Evolutionary conservation across 306 rosid genomes (phyloP).

Genomic region (Fragaria iinumae): DNA sequence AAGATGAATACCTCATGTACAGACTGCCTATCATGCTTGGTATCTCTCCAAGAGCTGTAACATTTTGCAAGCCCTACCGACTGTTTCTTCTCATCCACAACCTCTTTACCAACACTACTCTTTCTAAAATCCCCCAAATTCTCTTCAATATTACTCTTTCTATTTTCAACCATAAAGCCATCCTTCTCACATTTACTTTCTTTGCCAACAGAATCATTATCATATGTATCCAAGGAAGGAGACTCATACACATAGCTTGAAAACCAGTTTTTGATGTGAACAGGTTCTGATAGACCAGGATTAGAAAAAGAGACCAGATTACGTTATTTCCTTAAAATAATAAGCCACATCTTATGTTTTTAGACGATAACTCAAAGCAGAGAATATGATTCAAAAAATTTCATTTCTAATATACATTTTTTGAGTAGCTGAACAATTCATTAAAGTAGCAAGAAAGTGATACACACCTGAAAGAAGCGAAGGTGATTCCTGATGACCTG

Average conservation of each 20-base stretch:
- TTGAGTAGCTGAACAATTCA: not conserved
- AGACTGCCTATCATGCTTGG: slow-evolving; percentile 30
- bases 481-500: slow-evolving; percentile 37
- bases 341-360: not conserved
- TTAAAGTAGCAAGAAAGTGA: not conserved
- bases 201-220: slow-evolving; percentile 28
- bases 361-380: not conserved
- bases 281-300: slow-evolving; percentile 50
- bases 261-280: slow-evolving; percentile 73
- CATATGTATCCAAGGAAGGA: slow-evolving; percentile 31
- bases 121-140: slow-evolving; percentile 4
- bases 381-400: not conserved
- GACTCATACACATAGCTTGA: slow-evolving; percentile 73
- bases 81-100: slow-evolving; percentile 6
- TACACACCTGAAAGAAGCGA: slow-evolving; percentile 61
- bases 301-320: not conserved
- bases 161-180: slow-evolving; percentile 23
- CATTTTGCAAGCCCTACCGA: slow-evolving; percentile 20
- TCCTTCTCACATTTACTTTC: slow-evolving; percentile 29
- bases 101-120: slow-evolving; percentile 18
- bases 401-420: not conserved
- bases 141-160: slow-evolving; percentile 2
- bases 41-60: slow-evolving; percentile 16
- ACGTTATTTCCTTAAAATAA: not conserved
- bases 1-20: slow-evolving; percentile 35